Base-by-base conservation (phyloP, 2,329 filamentous ascomycete species). In the Phialemonium atrogriseum region DNA sequence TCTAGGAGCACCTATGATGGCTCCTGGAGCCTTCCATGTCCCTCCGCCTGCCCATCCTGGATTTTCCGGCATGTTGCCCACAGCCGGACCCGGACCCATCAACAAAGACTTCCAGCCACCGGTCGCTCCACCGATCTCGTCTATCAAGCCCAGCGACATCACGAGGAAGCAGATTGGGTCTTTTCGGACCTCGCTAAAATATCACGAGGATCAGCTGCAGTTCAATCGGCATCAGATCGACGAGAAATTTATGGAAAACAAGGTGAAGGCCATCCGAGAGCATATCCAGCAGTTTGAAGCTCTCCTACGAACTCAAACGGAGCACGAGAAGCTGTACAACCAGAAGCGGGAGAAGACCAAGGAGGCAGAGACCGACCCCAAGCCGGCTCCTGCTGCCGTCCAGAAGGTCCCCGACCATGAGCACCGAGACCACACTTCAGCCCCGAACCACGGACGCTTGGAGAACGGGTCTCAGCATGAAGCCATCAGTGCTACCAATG, bases 161-260 rank as follows among this genome's bases (percentile, higher is more conserved):
- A 77, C 70, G 7, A 70, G 59, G 46, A 71, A 68, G 41, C 73
- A 77, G 42, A 64, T 77, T 30, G 61, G 66, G 14, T 53, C 56
- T 24, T 60, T 79, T 33, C 63, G 62, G 24, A 44, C 48, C n/a
- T 63, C 64, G n/a, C 58, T 79, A 37, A 71, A 66, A 44, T 67
- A 68, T 35, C 59, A 70, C 24, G 66, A 77, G 39, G 67, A 73
- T 37, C 73, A 80, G 41, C 51, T 79, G 26, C 63, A 66, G 32
- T 76, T 71, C 56, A 78, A 79, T 46, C 68, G 64, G 41, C 71
- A 78, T 39, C 73, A 78, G 42, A 73, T 78, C 39, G 73, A 79
- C 36, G 70, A 73, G 41, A 62, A 59, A 38, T 52, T 60, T 20
- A 65, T 73, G 48, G 59, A 66, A 37, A 50, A 57, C 14, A 61